phyloP scores from a whole-genome alignment of 352 stramenopile species.

The Phytophthora foliorum region DNA sequence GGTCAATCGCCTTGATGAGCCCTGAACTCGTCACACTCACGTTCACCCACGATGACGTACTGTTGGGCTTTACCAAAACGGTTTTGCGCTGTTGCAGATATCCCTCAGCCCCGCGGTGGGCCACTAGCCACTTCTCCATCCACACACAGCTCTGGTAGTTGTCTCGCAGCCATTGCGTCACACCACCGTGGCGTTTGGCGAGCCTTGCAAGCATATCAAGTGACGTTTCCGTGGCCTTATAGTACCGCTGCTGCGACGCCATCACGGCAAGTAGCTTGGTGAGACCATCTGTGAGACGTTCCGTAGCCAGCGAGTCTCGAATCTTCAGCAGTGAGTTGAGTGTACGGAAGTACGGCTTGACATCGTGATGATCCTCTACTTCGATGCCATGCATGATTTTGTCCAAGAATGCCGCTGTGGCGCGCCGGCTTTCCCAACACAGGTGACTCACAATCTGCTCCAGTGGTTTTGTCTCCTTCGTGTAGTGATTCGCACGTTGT shows the following conservation, averaged over 20 bases:
- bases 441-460: constrained; percentile 83
- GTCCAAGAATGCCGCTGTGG: constrained; percentile 69
- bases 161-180: constrained; percentile 72
- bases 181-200: constrained; percentile 76
- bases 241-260: constrained; percentile 87
- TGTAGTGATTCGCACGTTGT: constrained; percentile 78
- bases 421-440: constrained; percentile 78
- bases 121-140: constrained; percentile 88
- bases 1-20: constrained; percentile 73
- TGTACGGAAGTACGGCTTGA: constrained; percentile 92
- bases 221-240: constrained; percentile 87
- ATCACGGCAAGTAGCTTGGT: constrained; percentile 82
- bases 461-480: constrained; percentile 82
- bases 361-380: constrained; percentile 83
- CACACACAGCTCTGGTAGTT: constrained; percentile 76
- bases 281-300: constrained; percentile 76
- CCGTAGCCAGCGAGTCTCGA: constrained; percentile 67
- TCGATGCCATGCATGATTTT: constrained; percentile 83
- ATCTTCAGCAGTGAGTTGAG: constrained; percentile 85
- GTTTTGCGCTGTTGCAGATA: constrained; percentile 82
- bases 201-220: constrained; percentile 89
- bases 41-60: constrained; percentile 83
- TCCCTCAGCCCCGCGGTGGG: constrained; percentile 69
- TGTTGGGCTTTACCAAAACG: constrained; percentile 88
- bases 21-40: constrained; percentile 63